A percentile compares a stretch with the other conserved stretches of the same genome.
These are phyloP conservation scores for Steccherinum ochraceum DNA, from an alignment of 768 basidiomycete species.

Conservation along the genomic window DNA sequence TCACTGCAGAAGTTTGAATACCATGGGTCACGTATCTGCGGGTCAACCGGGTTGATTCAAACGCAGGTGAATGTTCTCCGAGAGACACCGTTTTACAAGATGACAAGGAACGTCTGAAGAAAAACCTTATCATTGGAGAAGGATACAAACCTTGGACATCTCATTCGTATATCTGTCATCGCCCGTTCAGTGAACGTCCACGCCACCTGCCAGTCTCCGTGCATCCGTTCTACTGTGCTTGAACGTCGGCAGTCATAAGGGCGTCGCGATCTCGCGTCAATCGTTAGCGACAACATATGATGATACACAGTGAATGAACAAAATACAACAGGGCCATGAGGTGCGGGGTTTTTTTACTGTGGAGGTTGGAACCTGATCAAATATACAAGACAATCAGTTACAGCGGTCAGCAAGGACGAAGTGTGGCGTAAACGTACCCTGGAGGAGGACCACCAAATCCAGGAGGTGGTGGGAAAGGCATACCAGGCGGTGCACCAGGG, in stretches of 20 bases:
- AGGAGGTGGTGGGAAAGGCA: constrained; percentile 75
- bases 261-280: not conserved
- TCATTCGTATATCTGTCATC: too few species aligned
- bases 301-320: constrained; percentile 7
- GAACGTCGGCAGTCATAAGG: not conserved
- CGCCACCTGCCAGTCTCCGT: not conserved
- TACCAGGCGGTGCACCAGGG: constrained; percentile 52
- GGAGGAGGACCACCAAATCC: constrained; percentile 80
- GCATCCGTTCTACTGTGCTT: not conserved
- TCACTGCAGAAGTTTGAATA: too few species aligned
- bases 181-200: not conserved
- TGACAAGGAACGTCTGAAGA: too few species aligned
- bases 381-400: not conserved
- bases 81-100: too few species aligned
- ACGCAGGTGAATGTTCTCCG: not conserved
- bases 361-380: constrained; percentile 11
- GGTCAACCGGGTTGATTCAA: not conserved
- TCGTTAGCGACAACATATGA: not conserved
- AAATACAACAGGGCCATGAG: constrained; percentile 4
- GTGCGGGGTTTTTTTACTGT: constrained; percentile 3
- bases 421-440: constrained; percentile 47
- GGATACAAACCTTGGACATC: not conserved
- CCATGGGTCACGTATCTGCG: not conserved
- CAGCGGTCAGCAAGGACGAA: not conserved
- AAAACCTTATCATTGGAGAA: not conserved